Evolutionary conservation across 495 filamentous ascomycete genomes (phyloP).

Genomic region (Polyplosphaeria fusca): DNA sequence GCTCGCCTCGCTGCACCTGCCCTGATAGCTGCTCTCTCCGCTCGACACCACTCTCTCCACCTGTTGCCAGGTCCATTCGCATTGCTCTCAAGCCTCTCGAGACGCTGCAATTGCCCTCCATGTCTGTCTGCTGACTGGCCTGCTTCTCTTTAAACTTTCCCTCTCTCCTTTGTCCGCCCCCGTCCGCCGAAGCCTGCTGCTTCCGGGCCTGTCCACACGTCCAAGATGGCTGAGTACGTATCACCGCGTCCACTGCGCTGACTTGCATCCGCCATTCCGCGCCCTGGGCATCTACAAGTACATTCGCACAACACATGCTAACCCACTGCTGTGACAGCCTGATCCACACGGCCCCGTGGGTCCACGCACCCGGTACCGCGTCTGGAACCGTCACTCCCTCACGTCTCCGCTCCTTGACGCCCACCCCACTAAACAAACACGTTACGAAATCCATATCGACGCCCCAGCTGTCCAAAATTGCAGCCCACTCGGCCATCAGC

Average conservation of each 20-base stretch:
- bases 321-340: constrained; percentile 10
- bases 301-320: not conserved
- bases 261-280: not conserved
- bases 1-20: not conserved
- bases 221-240: constrained; percentile 34
- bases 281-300: no score
- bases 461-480: constrained; percentile 25
- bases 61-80: no score
- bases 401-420: constrained; percentile 27
- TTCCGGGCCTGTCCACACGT: not conserved
- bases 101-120: not conserved
- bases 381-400: constrained; percentile 26
- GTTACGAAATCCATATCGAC: constrained; percentile 36
- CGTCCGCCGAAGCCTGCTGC: constrained; percentile 18
- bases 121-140: constrained; percentile 4
- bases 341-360: constrained; percentile 25
- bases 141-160: constrained; percentile 2
- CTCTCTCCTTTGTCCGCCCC: constrained; percentile 26
- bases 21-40: not conserved
- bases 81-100: not conserved
- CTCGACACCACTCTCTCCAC: not conserved
- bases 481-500: not conserved
- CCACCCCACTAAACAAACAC: constrained; percentile 15
- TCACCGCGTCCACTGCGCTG: not conserved
- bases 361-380: constrained; percentile 9